Evolutionary conservation across 2,329 filamentous ascomycete species (phyloP).

Genomic region (Amauroascus niger): DNA sequence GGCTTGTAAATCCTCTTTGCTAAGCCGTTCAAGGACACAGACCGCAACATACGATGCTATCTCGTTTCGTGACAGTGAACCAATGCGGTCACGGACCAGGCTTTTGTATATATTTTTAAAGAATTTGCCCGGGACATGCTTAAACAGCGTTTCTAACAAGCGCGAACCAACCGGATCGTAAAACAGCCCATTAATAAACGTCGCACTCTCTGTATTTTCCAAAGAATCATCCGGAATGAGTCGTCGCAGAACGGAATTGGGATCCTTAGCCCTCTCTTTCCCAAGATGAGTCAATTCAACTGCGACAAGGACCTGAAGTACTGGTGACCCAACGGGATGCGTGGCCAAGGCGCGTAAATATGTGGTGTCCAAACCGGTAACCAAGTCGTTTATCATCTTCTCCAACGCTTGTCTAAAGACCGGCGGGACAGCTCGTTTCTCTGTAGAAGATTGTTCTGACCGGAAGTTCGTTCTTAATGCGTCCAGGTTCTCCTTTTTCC

Average conservation of each 20-base stretch:
- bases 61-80: slow-evolving; percentile 75
- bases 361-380: slow-evolving; percentile 63
- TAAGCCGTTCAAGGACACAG: slow-evolving; percentile 68
- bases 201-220: slow-evolving; percentile 62
- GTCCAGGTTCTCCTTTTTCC: slow-evolving; percentile 78
- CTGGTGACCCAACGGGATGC: slow-evolving; percentile 84
- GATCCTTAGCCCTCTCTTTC: slow-evolving; percentile 55
- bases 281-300: slow-evolving; percentile 69
- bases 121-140: slow-evolving; percentile 69
- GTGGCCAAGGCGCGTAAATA: slow-evolving; percentile 75
- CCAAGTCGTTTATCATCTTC: slow-evolving; percentile 71
- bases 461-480: slow-evolving; percentile 43
- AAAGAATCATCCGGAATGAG: slow-evolving; percentile 74
- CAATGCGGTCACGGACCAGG: slow-evolving; percentile 69
- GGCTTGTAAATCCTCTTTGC: slow-evolving; percentile 71
- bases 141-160: slow-evolving; percentile 76
- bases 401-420: slow-evolving; percentile 68
- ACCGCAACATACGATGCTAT: slow-evolving; percentile 82
- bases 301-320: slow-evolving; percentile 80
- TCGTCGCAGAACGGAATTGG: slow-evolving; percentile 60
- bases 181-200: slow-evolving; percentile 75
- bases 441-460: slow-evolving; percentile 41
- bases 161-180: slow-evolving; percentile 88
- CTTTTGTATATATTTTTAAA: slow-evolving; percentile 82
- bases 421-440: slow-evolving; percentile 56